Evolutionary conservation across 352 stramenopile species (phyloP), one percentile per base, ranked within the genome.

Genomic region (Pythium guiyangense): DNA sequence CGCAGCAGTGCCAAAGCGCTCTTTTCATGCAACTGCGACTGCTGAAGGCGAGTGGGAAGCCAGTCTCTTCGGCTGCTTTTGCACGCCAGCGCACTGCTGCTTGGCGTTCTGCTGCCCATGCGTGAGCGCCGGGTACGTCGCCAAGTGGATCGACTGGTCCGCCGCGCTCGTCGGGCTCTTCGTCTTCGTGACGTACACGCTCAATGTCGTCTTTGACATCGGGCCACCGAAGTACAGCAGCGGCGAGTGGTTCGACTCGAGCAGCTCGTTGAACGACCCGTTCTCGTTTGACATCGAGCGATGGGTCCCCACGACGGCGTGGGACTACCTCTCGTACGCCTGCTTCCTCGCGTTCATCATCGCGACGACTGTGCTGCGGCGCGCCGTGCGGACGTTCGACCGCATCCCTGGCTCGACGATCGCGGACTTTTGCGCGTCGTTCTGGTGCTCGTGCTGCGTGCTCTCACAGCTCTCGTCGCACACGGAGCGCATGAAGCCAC

Each of bases 51-150:
- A 57, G 37, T 75, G 65, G 66, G 35, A 56, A 26, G 48, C 45
- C 50, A 65, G 48, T 2, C n/a, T 75, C 55, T 75, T 46, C 27
- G 50, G 44, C 17, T 75, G 64, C 59, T 72, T 51, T 52, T 48
- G 15, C 6, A 20, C 49, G 40, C 22, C 63, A 10, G 53, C 60
- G 35, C 63, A 72, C 54, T 72, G 62, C 47, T 54, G 48, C 46
- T 62, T 68, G 54, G 54, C 59, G 14, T 55, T 45, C 27, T 70
- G 49, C n/a, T 59, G 64, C n/a, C n/a, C n/a, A n/a, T n/a, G n/a
- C n/a, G n/a, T n/a, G n/a, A n/a, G n/a, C n/a, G n/a, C n/a, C n/a
- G 25, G 57, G 47, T 60, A 61, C 54, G 25, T 50, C 35, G 35
- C 42, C 44, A 25, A 37, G 58, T 1, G 27, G 22, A 37, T 57